Conservation (phyloP, 2,329 filamentous ascomycete species). For the Aspergillus latus region DNA sequence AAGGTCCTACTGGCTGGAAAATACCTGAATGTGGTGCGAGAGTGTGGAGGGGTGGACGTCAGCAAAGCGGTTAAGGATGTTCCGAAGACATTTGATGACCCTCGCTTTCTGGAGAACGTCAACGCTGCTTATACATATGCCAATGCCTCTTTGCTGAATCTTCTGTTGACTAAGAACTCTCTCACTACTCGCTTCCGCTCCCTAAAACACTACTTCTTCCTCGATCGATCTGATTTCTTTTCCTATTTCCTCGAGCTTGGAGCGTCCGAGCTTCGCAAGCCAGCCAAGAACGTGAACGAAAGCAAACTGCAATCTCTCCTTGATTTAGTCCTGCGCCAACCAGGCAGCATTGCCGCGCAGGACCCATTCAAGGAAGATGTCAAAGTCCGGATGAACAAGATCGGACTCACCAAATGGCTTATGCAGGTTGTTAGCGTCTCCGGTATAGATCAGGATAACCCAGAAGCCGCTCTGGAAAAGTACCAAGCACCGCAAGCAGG, state of each 20-base stretch:
- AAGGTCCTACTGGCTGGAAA: constrained; percentile 95
- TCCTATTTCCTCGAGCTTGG: constrained; percentile 95
- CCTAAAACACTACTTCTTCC: constrained; percentile 98
- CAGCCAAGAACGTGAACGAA: constrained; percentile 83
- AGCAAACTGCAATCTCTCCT: constrained; percentile 91
- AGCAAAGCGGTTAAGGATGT: constrained; percentile 84
- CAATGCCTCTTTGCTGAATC: constrained; percentile 86
- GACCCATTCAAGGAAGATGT: constrained; percentile 99
- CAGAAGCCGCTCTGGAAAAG: constrained; percentile 62
- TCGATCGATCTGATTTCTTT: constrained; percentile 97
- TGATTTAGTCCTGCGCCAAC: constrained; percentile 94
- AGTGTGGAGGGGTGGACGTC: constrained; percentile 93
- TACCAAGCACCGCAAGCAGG: constrained; percentile 71
- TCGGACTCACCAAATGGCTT: constrained; percentile 86
- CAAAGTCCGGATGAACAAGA: constrained; percentile 95
- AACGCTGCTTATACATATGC: constrained; percentile 93
- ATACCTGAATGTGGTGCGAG: constrained; percentile 94
- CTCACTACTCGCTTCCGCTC: constrained; percentile 83
- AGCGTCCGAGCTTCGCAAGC: constrained; percentile 84
- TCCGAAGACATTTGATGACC: constrained; percentile 90
- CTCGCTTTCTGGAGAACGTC: constrained; percentile 89
- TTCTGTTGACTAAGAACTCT: constrained; percentile 89
- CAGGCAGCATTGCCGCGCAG: constrained; percentile 86
- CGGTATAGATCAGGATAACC: constrained; percentile 81
- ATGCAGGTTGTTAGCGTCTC: constrained; percentile 97